Percentiles rank a stretch among this genome's conserved stretches.
These are phyloP conservation scores for Blastobotrys parvus DNA, from an alignment of 805 yeast species.

Conservation along the genomic window DNA sequence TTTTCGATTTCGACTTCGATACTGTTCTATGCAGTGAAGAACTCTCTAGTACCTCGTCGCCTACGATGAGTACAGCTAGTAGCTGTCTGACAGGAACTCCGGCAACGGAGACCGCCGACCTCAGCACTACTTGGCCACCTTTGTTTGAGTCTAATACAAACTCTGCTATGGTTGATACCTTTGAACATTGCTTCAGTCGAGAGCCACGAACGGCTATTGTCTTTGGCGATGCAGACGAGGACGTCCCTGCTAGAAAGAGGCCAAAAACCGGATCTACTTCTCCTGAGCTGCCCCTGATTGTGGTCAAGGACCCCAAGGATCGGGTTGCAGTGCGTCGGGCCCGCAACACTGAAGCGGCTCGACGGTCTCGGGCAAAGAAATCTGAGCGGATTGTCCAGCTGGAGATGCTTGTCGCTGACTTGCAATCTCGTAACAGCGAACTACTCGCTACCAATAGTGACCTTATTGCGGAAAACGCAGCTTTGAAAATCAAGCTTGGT, in stretches of 20 bases:
- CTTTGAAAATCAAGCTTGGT: no score
- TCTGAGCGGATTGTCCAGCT: conserved; percentile 79
- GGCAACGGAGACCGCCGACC: no score
- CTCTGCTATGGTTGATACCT: no score
- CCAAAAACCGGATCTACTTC: neutral
- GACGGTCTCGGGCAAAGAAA: conserved; percentile 89
- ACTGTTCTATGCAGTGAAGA: no score
- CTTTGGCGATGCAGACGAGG: neutral
- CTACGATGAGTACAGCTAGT: no score
- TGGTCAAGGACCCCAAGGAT: conserved; percentile 44
- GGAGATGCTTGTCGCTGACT: conserved; percentile 63
- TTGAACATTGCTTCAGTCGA: neutral
- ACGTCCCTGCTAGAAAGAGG: neutral
- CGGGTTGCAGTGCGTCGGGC: conserved; percentile 82
- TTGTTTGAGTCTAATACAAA: no score
- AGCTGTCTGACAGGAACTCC: no score
- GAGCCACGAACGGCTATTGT: neutral
- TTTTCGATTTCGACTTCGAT: no score
- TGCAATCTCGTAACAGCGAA: conserved; percentile 48
- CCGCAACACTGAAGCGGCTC: conserved; percentile 89
- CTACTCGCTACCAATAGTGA: conserved; percentile 44
- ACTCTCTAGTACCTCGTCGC: no score
- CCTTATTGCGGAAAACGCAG: no score
- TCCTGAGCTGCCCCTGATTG: conserved; percentile 49
- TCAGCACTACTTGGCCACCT: no score